Conservation (phyloP, 768 basidiomycete genomes). For the Chalciporus pseudorubinellus region DNA sequence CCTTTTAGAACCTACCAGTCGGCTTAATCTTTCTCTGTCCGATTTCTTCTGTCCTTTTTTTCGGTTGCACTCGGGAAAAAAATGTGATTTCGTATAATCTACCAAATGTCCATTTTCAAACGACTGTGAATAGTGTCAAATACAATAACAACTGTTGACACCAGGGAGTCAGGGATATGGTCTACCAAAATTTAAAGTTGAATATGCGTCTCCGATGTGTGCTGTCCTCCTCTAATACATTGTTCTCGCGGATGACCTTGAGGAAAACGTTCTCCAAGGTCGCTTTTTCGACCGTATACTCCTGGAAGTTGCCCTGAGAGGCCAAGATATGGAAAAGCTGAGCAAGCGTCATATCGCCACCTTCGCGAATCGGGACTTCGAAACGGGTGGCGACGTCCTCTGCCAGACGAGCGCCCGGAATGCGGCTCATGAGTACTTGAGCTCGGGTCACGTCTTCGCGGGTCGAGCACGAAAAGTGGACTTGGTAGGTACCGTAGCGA, state of each 20-base stretch:
- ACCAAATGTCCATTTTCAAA: not conserved
- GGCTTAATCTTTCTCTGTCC: slow-evolving; percentile 21
- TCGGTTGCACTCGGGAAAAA: slow-evolving; percentile 7
- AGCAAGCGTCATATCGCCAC: slow-evolving; percentile 45
- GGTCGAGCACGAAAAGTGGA: slow-evolving; percentile 68
- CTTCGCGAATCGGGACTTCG: slow-evolving; percentile 55
- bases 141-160: not conserved
- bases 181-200: slow-evolving; percentile 9
- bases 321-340: slow-evolving; percentile 58
- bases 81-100: not conserved
- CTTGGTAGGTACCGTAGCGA: slow-evolving; percentile 72
- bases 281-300: slow-evolving; percentile 70
- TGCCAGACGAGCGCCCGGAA: slow-evolving; percentile 61
- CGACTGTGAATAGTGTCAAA: not conserved
- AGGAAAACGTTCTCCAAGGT: slow-evolving; percentile 72
- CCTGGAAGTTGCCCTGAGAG: slow-evolving; percentile 50
- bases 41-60: slow-evolving; percentile 6
- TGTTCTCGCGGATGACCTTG: slow-evolving; percentile 63
- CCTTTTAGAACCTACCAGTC: slow-evolving; percentile 23
- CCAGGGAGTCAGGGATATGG: not conserved
- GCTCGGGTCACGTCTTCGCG: slow-evolving; percentile 58
- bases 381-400: slow-evolving; percentile 77
- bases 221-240: slow-evolving; percentile 50
- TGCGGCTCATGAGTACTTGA: slow-evolving; percentile 56
- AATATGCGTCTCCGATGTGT: slow-evolving; percentile 1